A percentile compares a stretch with the other conserved stretches of the same genome.
phyloP scores from a whole-genome alignment of 208 protist species.

The Trypanosoma melophagium region DNA sequence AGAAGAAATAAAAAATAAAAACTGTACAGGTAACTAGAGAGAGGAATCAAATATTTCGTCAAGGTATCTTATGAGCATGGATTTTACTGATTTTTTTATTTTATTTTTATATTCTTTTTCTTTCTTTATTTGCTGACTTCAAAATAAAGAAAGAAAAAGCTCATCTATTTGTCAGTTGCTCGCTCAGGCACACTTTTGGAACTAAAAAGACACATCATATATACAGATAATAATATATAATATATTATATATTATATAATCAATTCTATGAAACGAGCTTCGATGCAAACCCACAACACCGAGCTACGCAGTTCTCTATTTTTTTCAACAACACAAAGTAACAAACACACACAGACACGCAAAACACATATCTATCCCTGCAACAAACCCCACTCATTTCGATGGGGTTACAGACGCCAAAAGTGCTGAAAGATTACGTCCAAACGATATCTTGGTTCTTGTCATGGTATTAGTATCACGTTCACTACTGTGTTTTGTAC shows the following conservation, averaged over 20 bases:
- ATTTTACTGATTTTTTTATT: too few species aligned
- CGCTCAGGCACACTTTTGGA: too few species aligned
- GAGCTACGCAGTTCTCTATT: too few species aligned
- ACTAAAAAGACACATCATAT: not conserved
- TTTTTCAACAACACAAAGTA: not conserved
- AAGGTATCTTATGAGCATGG: not conserved
- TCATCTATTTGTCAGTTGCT: too few species aligned
- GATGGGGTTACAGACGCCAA: conserved; percentile 8
- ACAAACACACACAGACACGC: too few species aligned
- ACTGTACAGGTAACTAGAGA: not conserved
- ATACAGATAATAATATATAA: not conserved
- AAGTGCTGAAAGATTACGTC: conserved; percentile 25
- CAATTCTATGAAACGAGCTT: not conserved
- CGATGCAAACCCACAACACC: not conserved
- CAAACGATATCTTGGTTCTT: not conserved
- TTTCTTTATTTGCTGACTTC: not conserved
- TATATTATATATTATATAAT: too few species aligned
- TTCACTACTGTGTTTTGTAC: not conserved
- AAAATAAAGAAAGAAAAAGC: too few species aligned
- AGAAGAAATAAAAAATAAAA: conserved; percentile 5
- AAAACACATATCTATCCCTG: not conserved
- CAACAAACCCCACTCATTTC: not conserved
- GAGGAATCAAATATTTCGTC: not conserved
- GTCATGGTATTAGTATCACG: not conserved
- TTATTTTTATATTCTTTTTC: not conserved